These are phyloP conservation scores for Penicillium palitans DNA, from an alignment of 2,329 filamentous ascomycete species.

Conservation along the genomic window DNA sequence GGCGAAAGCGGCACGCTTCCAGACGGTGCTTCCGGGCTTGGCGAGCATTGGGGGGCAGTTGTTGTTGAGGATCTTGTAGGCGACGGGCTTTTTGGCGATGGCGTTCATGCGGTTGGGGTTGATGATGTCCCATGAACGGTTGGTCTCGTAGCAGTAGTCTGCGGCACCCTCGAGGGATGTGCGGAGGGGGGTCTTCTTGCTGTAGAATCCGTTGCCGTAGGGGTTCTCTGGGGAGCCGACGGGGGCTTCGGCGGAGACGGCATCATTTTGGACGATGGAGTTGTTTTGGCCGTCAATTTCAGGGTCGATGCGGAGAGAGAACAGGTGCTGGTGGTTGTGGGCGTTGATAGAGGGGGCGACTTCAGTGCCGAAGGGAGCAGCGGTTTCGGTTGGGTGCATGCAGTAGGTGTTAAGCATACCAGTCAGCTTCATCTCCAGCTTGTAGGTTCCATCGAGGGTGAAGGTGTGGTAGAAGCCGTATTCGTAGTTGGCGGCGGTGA, in stretches of 20 bases:
- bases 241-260: slow-evolving; percentile 51
- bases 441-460: slow-evolving; percentile 85
- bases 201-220: slow-evolving; percentile 63
- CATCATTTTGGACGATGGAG: slow-evolving; percentile 61
- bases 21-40: slow-evolving; percentile 55
- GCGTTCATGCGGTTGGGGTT: slow-evolving; percentile 29
- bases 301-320: slow-evolving; percentile 81
- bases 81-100: slow-evolving; percentile 27
- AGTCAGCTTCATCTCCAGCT: slow-evolving; percentile 85
- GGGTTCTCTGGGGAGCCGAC: slow-evolving; percentile 67
- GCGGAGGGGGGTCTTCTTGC: slow-evolving; percentile 43
- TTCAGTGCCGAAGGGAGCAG: slow-evolving; percentile 81
- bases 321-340: slow-evolving; percentile 92
- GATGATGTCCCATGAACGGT: slow-evolving; percentile 35
- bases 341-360: slow-evolving; percentile 86
- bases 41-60: slow-evolving; percentile 43
- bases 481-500: slow-evolving; percentile 93
- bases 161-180: slow-evolving; percentile 51
- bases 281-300: slow-evolving; percentile 82
- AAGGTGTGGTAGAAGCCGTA: slow-evolving; percentile 84
- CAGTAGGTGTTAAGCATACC: slow-evolving; percentile 89
- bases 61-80: slow-evolving; percentile 32
- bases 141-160: slow-evolving; percentile 54
- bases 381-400: slow-evolving; percentile 74
- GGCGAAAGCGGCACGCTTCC: slow-evolving; percentile 60